These are phyloP conservation scores for Trypanosoma conorhini DNA, from an alignment of 208 protist species.

Conservation along the genomic window DNA sequence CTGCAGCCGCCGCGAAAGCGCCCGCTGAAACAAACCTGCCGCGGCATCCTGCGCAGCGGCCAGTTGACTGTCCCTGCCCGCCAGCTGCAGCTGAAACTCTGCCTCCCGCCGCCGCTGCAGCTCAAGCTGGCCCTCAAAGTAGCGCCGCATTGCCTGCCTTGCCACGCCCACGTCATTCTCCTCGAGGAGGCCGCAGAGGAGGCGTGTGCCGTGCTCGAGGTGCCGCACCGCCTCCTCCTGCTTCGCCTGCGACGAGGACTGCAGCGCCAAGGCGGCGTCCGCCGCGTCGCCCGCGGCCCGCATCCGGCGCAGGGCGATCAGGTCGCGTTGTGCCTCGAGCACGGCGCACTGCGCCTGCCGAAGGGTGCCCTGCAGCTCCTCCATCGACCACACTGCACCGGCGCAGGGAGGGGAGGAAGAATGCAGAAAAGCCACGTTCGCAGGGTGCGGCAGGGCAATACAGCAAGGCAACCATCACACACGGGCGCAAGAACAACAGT, in stretches of 20 bases:
- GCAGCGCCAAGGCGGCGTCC: constrained; percentile 18
- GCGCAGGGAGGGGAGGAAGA: constrained; percentile 14
- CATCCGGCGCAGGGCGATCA: constrained; percentile 31
- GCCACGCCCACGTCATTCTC: constrained; percentile 34
- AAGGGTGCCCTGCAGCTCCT: constrained; percentile 40
- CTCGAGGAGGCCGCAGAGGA: constrained; percentile 32
- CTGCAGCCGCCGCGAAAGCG: neutral
- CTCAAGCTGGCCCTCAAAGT: constrained; percentile 47
- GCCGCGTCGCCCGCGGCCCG: constrained; percentile 18
- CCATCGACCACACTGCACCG: constrained; percentile 33
- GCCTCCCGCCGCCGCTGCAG: constrained; percentile 26
- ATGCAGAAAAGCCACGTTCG: neutral
- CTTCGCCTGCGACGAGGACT: constrained; percentile 33
- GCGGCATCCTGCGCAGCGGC: neutral
- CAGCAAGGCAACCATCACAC: too few relatives aligned
- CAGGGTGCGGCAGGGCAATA: too few relatives aligned
- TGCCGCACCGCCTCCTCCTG: constrained; percentile 47
- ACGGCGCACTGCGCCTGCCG: constrained; percentile 43
- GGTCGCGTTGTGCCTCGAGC: constrained; percentile 36
- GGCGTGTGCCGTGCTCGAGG: constrained; percentile 32
- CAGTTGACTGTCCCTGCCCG: neutral
- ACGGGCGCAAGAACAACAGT: too few relatives aligned
- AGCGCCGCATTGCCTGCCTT: constrained; percentile 58
- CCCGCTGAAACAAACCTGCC: constrained; percentile 1
- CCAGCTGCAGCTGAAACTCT: constrained; percentile 7